Evolutionary conservation across 177 flowering plant genomes (phyloP), one percentile per base, ranked within the genome.

Genomic region (Vitis hybrid): DNA sequence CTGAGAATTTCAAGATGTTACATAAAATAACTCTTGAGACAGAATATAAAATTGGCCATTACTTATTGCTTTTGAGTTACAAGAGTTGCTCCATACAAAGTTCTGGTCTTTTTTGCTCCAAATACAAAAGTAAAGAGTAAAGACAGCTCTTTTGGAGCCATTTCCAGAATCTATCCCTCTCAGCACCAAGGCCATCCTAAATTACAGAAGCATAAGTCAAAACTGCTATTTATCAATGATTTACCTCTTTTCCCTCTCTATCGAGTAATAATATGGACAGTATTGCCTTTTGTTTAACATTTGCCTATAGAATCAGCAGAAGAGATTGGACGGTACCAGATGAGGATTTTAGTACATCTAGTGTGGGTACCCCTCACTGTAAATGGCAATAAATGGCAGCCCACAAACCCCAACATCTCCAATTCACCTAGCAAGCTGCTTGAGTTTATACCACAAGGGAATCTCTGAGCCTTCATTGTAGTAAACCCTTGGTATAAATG

Each of bases 231-330:
- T 49, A 59, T 60, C 8, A 51, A 73, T 10, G 39, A 9, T 22
- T 29, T 34, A 59, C 10, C 55, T 6, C 63, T 57, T 11, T 56
- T 64, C 59, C 59, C 70, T 49, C 16, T 3, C 60, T 55, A 66
- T 62, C 59, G 66, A 62, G 48, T 71, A 59, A 64, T 67, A 74
- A 63, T 78, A 78, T 78, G 78, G 68, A 78, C 81, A 78, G 72
- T 68, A 55, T 62, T 10, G 59, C 56, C 20, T 59, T 56, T 6
- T 63, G 39, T 54, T 19, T 71, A 70, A 16, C 5, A 16, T 55
- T 59, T 18, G 45, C 45, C 45, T 48, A 8, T 50, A 50, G 29
- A 29, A 53, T 12, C 59, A 57, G 22, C 57, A 68, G 45, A 39
- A 39, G 45, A 26, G 29, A 26, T 26, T 26, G 29, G 29, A 26